A percentile compares a stretch with the other conserved stretches of the same genome.
Evolutionary conservation across 169 alveolate species (phyloP).

Genomic region (Babesia ovis): DNA sequence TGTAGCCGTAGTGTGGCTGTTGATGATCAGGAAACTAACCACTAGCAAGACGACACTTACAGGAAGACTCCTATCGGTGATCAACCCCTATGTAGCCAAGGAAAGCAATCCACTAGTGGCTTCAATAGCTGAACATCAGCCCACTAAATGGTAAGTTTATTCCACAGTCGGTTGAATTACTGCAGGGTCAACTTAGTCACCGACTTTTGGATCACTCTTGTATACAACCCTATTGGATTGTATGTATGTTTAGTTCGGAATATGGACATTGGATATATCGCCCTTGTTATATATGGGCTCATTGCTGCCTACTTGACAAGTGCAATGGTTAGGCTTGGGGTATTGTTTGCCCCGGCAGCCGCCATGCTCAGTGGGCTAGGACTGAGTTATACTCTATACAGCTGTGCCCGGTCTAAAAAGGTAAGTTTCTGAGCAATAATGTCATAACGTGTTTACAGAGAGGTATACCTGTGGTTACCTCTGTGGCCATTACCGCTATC

Average conservation of each 20-base stretch:
- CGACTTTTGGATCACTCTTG: constrained; percentile 67
- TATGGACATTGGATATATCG: constrained; percentile 39
- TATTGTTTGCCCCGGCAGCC: constrained; percentile 87
- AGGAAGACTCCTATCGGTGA: constrained; percentile 92
- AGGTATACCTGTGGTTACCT: not conserved
- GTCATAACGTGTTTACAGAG: not conserved
- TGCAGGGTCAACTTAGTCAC: constrained; percentile 61
- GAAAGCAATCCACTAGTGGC: constrained; percentile 96
- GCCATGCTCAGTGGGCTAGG: constrained; percentile 93
- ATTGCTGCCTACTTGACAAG: constrained; percentile 72
- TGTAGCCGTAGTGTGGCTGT: not conserved
- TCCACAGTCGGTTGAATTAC: constrained; percentile 74
- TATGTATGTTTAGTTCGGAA: constrained; percentile 45
- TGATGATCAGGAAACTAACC: constrained; percentile 20
- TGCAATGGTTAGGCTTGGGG: constrained; percentile 96
- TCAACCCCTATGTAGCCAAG: constrained; percentile 97
- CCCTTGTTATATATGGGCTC: constrained; percentile 43
- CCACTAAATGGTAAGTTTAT: constrained; percentile 96
- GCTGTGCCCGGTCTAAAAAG: constrained; percentile 25
- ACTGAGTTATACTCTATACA: constrained; percentile 81
- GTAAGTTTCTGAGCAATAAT: not conserved
- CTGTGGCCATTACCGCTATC: not conserved
- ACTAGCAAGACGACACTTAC: constrained; percentile 90
- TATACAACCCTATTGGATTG: constrained; percentile 67
- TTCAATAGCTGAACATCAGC: constrained; percentile 98